Evolutionary conservation across 192 early-diverging fungal genomes (phyloP).

Genomic region (Linnemannia elongata): DNA sequence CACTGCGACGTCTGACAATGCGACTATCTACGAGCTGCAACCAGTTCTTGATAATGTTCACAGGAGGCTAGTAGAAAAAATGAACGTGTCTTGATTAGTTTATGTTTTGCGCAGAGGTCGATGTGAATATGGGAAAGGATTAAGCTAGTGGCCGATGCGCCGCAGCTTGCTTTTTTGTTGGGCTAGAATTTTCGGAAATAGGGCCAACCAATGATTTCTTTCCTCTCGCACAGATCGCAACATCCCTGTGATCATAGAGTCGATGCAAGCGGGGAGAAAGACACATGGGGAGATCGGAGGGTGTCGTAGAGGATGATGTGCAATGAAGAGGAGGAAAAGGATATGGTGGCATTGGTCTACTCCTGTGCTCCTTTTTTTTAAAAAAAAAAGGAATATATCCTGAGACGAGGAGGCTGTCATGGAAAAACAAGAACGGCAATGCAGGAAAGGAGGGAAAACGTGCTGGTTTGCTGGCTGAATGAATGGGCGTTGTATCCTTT

Average conservation of each 20-base stretch:
- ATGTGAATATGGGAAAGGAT: not conserved
- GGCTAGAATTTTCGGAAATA: not conserved
- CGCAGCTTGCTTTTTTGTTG: not conserved
- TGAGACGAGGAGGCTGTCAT: not conserved
- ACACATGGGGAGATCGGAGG: not conserved
- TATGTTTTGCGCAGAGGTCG: not conserved
- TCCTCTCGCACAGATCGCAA: slow-evolving; percentile 18
- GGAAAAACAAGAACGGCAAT: not conserved
- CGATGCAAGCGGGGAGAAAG: not conserved
- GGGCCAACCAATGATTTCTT: not conserved
- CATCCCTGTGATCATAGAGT: not conserved
- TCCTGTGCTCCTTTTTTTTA: not conserved
- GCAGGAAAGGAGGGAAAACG: not conserved
- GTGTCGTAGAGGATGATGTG: not conserved
- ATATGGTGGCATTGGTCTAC: not conserved
- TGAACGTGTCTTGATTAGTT: not conserved
- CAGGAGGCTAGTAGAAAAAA: slow-evolving; percentile 66
- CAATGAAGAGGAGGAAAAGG: not conserved
- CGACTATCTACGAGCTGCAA: slow-evolving; percentile 75
- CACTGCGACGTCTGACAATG: slow-evolving; percentile 47
- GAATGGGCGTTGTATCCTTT: not conserved
- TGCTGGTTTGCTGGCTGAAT: not conserved
- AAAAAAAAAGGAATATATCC: not conserved
- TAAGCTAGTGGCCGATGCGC: not conserved
- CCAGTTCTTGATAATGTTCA: slow-evolving; percentile 79